Conservation (phyloP, 805 yeast species). For the Torulaspora indica region DNA sequence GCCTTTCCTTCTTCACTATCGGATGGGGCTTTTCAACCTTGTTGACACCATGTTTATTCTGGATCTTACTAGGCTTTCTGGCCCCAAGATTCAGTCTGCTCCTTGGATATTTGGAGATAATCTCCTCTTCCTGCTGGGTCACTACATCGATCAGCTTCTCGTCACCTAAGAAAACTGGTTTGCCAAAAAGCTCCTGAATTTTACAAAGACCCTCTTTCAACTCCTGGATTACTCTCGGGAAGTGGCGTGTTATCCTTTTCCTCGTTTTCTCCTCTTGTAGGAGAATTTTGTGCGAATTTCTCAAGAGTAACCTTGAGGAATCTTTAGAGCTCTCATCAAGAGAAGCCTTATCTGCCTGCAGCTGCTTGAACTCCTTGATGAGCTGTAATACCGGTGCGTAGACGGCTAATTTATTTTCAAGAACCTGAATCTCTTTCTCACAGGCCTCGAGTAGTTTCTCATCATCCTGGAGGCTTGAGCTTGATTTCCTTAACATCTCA, state of each 20-base stretch:
- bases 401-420: conserved; percentile 47
- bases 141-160: conserved; percentile 29
- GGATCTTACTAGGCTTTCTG: neutral
- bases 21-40: conserved; percentile 1
- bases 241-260: conserved; percentile 56
- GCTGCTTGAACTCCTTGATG: conserved; percentile 50
- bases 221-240: conserved; percentile 58
- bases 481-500: conserved; percentile 12
- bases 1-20: neutral
- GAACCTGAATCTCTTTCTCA: conserved; percentile 52
- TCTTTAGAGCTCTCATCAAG: conserved; percentile 71
- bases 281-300: conserved; percentile 73
- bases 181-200: conserved; percentile 44
- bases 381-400: conserved; percentile 52
- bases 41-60: neutral
- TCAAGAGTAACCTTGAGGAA: conserved; percentile 68
- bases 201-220: conserved; percentile 45
- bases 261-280: conserved; percentile 76
- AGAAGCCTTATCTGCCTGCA: conserved; percentile 55
- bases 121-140: conserved; percentile 32
- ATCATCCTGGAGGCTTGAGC: conserved; percentile 39
- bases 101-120: conserved; percentile 32
- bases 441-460: conserved; percentile 61
- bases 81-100: conserved; percentile 24
- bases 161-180: conserved; percentile 35